Evolutionary conservation across 2,329 filamentous ascomycete genomes (phyloP).

Genomic region (Rhinocladiella mackenziei): DNA sequence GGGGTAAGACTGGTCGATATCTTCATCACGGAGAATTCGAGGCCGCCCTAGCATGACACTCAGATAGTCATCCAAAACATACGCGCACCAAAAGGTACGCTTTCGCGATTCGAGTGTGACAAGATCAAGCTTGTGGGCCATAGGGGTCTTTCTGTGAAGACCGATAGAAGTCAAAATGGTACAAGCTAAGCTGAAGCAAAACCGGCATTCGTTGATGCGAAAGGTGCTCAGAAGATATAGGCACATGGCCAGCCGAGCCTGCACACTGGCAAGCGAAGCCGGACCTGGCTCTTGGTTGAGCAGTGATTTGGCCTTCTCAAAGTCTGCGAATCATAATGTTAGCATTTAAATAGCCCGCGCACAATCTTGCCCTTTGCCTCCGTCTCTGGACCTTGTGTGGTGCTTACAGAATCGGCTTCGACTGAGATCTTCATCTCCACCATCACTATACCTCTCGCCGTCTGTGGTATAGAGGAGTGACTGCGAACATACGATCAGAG

Average conservation of each 20-base stretch:
- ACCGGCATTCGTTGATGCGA: constrained; percentile 54
- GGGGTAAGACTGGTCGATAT: constrained; percentile 61
- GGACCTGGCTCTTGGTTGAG: constrained; percentile 44
- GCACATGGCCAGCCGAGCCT: constrained; percentile 52
- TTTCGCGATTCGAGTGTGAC: constrained; percentile 51
- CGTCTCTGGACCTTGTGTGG: not conserved
- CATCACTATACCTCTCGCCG: constrained; percentile 16
- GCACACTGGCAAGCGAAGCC: constrained; percentile 49
- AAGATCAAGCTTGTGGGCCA: constrained; percentile 33
- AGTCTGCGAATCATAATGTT: constrained; percentile 13
- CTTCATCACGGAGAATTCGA: constrained; percentile 58
- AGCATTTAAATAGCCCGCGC: too few relatives aligned
- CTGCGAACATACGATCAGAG: constrained; percentile 35
- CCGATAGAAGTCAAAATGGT: constrained; percentile 43
- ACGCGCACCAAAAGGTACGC: constrained; percentile 60
- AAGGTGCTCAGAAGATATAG: constrained; percentile 53
- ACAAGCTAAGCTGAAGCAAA: constrained; percentile 48
- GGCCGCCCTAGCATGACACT: constrained; percentile 61
- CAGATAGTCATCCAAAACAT: constrained; percentile 60
- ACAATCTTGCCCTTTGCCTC: too few relatives aligned
- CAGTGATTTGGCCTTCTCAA: constrained; percentile 24
- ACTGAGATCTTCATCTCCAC: constrained; percentile 15
- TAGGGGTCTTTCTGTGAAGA: constrained; percentile 36
- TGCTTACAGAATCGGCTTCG: constrained; percentile 17
- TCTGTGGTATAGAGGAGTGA: constrained; percentile 24